phyloP scores from a whole-genome alignment of 768 basidiomycete species.

The Kwoniella sp. region DNA sequence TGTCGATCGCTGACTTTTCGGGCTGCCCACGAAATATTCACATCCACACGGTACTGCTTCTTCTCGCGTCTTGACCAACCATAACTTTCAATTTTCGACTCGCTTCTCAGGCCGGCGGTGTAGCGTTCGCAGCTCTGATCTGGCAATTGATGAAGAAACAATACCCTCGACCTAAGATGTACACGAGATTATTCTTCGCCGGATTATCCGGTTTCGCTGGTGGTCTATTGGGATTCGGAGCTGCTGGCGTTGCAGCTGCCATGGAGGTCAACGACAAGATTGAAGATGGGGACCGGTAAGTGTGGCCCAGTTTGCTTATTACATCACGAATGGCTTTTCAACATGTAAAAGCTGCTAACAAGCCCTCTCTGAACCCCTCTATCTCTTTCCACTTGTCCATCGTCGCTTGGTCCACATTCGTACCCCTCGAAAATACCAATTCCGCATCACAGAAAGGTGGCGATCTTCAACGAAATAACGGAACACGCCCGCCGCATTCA shows the following conservation, averaged over 20 bases:
- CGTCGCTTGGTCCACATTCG: no score
- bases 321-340: no score
- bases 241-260: constrained; percentile 21
- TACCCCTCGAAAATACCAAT: no score
- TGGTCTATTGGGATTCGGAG: constrained; percentile 24
- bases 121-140: constrained; percentile 15
- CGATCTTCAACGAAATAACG: constrained; percentile 20
- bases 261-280: constrained; percentile 28
- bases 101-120: constrained; percentile 6
- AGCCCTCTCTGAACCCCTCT: no score
- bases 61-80: background rate
- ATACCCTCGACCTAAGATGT: constrained; percentile 19
- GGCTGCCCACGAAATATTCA: no score
- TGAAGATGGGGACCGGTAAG: constrained; percentile 26
- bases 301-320: background rate
- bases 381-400: no score
- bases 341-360: no score
- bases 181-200: constrained; percentile 20
- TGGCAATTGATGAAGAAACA: constrained; percentile 28
- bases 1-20: no score
- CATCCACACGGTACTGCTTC: no score
- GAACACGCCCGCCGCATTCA: constrained; percentile 18
- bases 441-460: constrained; percentile 20
- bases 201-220: constrained; percentile 13
- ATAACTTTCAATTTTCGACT: background rate